phyloP scores from a whole-genome alignment of 306 rosid genomes.

The Fragaria vesca region DNA sequence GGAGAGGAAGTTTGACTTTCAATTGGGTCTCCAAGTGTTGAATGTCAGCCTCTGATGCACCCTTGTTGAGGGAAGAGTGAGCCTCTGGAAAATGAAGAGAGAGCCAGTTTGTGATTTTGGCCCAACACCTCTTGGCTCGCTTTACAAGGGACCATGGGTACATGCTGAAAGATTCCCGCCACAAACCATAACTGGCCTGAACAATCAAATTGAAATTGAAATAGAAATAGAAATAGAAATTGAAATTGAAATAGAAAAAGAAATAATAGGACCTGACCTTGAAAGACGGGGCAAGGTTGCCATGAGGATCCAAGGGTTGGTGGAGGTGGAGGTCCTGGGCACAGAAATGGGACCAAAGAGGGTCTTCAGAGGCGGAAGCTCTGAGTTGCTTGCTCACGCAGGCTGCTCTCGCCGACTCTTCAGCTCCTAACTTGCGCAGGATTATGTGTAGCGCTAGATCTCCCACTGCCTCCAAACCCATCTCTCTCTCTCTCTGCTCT shows the following conservation, averaged over 20 bases:
- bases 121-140: slow-evolving; percentile 84
- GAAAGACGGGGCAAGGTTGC: slow-evolving; percentile 62
- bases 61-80: slow-evolving; percentile 57
- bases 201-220: neutral
- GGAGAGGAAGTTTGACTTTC: slow-evolving; percentile 71
- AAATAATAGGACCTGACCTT: slow-evolving; percentile 36
- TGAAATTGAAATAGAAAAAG: neutral
- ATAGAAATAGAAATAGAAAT: neutral
- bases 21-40: slow-evolving; percentile 48
- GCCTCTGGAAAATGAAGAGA: slow-evolving; percentile 61
- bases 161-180: slow-evolving; percentile 68
- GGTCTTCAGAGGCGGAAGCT: slow-evolving; percentile 59
- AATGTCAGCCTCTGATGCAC: slow-evolving; percentile 74
- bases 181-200: slow-evolving; percentile 59
- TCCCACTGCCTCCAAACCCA: slow-evolving; percentile 66
- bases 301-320: slow-evolving; percentile 52
- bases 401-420: slow-evolving; percentile 52
- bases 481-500: neutral
- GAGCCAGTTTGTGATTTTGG: slow-evolving; percentile 54
- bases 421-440: slow-evolving; percentile 47
- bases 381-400: slow-evolving; percentile 56
- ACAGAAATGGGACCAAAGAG: slow-evolving; percentile 67
- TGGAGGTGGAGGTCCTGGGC: slow-evolving; percentile 49
- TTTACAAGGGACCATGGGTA: slow-evolving; percentile 88
- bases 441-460: slow-evolving; percentile 59